Percentiles rank a stretch among this genome's conserved stretches.
Evolutionary conservation across 108 stramenopile genomes (phyloP).

Genomic region (Pelagomonas calceolata): DNA sequence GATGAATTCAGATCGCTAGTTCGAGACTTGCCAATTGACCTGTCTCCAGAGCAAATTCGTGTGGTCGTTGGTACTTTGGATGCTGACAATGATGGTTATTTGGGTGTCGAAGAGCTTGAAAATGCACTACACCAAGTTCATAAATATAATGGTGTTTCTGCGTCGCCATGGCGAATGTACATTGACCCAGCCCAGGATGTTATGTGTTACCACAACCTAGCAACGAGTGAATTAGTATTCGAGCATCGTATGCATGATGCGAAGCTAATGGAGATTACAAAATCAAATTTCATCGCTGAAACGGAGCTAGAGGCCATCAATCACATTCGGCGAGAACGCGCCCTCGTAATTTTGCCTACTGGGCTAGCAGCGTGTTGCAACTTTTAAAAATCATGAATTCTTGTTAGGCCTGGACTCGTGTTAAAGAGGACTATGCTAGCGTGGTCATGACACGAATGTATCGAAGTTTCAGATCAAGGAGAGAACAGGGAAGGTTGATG

Average conservation of each 20-base stretch:
- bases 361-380: not conserved
- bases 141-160: not conserved
- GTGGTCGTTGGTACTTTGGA: not conserved
- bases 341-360: not conserved
- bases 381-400: too few species aligned
- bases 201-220: slow-evolving; percentile 11
- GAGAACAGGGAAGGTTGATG: too few species aligned
- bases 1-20: slow-evolving; percentile 1
- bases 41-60: slow-evolving; percentile 5
- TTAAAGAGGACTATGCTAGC: too few species aligned
- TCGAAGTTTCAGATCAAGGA: not conserved
- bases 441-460: too few species aligned
- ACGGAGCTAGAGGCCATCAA: not conserved
- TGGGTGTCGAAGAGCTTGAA: slow-evolving; percentile 1
- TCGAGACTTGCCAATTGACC: not conserved
- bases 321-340: not conserved
- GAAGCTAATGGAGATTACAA: not conserved
- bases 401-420: too few species aligned
- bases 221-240: slow-evolving; percentile 2
- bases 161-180: slow-evolving; percentile 7
- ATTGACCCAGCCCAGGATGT: slow-evolving; percentile 10
- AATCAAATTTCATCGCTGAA: not conserved
- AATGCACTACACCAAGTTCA: not conserved
- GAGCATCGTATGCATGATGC: slow-evolving; percentile 2
- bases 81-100: not conserved